These are phyloP conservation scores for Rubus idaeus DNA, from an alignment of 306 rosid species.

Conservation along the genomic window DNA sequence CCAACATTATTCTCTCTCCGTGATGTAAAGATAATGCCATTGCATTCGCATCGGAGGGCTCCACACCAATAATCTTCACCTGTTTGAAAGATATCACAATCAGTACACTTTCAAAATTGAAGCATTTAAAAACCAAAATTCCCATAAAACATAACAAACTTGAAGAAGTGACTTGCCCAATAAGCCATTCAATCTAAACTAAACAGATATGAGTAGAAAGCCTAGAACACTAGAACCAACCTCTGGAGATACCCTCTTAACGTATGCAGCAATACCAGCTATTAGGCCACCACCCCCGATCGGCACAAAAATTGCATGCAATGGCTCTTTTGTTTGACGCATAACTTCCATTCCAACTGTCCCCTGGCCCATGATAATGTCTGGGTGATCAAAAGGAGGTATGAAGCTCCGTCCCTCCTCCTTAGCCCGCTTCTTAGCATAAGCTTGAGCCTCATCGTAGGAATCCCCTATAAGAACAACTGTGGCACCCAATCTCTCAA, in stretches of 20 bases:
- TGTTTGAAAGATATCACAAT: slow-evolving; percentile 31
- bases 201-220: background rate
- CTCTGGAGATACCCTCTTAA: slow-evolving; percentile 91
- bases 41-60: slow-evolving; percentile 92
- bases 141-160: background rate
- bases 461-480: slow-evolving; percentile 91
- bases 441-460: slow-evolving; percentile 88
- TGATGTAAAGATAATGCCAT: slow-evolving; percentile 89
- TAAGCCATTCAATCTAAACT: background rate
- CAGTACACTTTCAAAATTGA: background rate
- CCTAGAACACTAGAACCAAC: slow-evolving; percentile 33
- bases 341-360: slow-evolving; percentile 93
- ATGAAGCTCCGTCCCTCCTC: slow-evolving; percentile 76
- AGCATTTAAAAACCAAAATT: background rate
- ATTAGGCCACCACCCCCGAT: slow-evolving; percentile 98
- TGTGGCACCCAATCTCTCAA: slow-evolving; percentile 75
- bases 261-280: slow-evolving; percentile 96
- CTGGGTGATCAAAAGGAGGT: slow-evolving; percentile 97
- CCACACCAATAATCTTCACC: slow-evolving; percentile 96
- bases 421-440: slow-evolving; percentile 66
- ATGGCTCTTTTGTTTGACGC: slow-evolving; percentile 61
- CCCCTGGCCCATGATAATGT: slow-evolving; percentile 93
- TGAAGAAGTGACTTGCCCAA: background rate
- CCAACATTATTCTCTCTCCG: slow-evolving; percentile 77
- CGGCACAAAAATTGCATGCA: slow-evolving; percentile 93